phyloP scores from a whole-genome alignment of 345 rosid species.

The Brassica incana region DNA sequence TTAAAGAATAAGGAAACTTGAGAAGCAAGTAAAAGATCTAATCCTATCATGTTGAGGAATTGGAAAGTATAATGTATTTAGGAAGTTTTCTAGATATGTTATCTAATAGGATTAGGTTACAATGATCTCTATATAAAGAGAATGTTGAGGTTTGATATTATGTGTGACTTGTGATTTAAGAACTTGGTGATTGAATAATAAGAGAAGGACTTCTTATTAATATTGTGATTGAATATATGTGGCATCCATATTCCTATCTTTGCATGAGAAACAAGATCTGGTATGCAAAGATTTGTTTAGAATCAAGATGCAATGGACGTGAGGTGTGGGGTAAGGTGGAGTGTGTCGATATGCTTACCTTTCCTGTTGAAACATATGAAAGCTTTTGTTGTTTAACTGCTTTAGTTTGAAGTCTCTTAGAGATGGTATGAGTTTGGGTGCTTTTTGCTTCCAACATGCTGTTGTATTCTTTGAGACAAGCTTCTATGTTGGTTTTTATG shows the following conservation, averaged over 20 bases:
- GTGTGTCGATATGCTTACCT: neutral
- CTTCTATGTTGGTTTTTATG: too few species aligned
- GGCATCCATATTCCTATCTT: neutral
- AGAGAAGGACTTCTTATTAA: too few species aligned
- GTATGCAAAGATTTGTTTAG: conserved; percentile 1
- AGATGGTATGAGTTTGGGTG: neutral
- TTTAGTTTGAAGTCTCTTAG: neutral
- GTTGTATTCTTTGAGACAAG: neutral
- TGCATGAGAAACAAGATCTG: neutral
- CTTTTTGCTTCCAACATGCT: neutral
- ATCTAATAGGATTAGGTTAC: too few species aligned
- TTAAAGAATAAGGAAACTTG: too few species aligned
- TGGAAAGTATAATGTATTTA: too few species aligned
- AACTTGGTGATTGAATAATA: too few species aligned
- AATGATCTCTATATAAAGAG: too few species aligned
- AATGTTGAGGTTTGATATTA: too few species aligned
- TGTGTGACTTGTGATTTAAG: too few species aligned
- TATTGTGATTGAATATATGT: neutral
- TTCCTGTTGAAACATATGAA: neutral
- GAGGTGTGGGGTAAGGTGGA: neutral
- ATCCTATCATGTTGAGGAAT: too few species aligned
- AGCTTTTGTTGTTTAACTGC: neutral
- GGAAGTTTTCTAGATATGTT: too few species aligned
- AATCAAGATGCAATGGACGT: neutral
- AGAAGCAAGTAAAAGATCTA: too few species aligned